These are phyloP conservation scores for Ploettnerulaceae sp. DNA, from an alignment of 2,329 filamentous ascomycete species.

Conservation along the genomic window DNA sequence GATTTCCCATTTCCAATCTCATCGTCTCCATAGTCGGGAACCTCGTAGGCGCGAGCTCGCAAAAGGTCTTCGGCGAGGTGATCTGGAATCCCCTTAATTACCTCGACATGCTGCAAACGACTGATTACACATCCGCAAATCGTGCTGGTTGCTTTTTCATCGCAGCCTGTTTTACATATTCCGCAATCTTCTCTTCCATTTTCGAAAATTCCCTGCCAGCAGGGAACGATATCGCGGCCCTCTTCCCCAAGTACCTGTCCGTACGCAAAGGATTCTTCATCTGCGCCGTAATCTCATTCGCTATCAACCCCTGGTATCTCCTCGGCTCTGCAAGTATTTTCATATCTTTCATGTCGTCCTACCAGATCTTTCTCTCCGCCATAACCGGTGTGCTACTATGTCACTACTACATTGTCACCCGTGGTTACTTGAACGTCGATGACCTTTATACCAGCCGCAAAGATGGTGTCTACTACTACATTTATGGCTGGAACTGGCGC, in stretches of 20 bases:
- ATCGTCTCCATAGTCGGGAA: slow-evolving; percentile 39
- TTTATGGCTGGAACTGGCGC: slow-evolving; percentile 35
- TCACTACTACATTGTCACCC: slow-evolving; percentile 40
- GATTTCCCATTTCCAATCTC: slow-evolving; percentile 38
- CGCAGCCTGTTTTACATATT: slow-evolving; percentile 39
- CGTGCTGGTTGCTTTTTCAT: slow-evolving; percentile 40
- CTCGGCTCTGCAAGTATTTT: slow-evolving; percentile 36
- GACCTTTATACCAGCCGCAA: slow-evolving; percentile 34
- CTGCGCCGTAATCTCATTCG: slow-evolving; percentile 34
- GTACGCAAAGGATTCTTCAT: slow-evolving; percentile 39
- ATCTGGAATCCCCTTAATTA: slow-evolving; percentile 37
- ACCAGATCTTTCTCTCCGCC: slow-evolving; percentile 39
- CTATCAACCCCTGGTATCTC: slow-evolving; percentile 39
- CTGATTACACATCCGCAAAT: slow-evolving; percentile 35
- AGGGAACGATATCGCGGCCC: slow-evolving; percentile 37
- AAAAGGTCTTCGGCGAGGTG: slow-evolving; percentile 34
- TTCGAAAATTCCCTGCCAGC: slow-evolving; percentile 41
- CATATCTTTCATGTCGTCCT: slow-evolving; percentile 39
- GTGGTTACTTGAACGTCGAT: slow-evolving; percentile 35
- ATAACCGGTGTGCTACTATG: slow-evolving; percentile 41
- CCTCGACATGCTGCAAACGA: slow-evolving; percentile 36
- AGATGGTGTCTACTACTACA: slow-evolving; percentile 33
- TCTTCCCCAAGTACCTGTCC: slow-evolving; percentile 38
- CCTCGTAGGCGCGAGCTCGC: slow-evolving; percentile 35
- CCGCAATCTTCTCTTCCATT: slow-evolving; percentile 40